Conservation (phyloP, 352 stramenopile species). For the Elongisporangium anandrum region DNA sequence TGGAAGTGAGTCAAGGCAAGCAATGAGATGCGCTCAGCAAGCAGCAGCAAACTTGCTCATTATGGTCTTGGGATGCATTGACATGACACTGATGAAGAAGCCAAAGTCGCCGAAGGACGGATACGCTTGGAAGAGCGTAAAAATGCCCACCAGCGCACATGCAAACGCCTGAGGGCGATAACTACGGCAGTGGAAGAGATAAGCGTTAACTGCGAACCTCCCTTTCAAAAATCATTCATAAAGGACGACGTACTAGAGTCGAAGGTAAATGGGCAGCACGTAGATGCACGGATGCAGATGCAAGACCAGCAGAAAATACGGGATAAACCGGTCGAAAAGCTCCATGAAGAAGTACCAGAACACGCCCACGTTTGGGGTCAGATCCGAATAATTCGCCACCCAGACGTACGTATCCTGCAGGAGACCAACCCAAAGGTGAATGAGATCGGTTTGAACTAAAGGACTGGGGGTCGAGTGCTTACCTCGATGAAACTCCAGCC, state of each 20-base stretch:
- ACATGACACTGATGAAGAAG: conserved; percentile 63
- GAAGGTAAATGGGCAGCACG: conserved; percentile 70
- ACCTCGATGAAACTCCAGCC: conserved; percentile 67
- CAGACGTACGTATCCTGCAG: conserved; percentile 75
- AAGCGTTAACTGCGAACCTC: neutral
- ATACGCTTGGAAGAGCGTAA: conserved; percentile 78
- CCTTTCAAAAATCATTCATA: neutral
- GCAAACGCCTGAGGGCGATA: conserved; percentile 68
- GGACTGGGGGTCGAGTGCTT: neutral
- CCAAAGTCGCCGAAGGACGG: conserved; percentile 75
- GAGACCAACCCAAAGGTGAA: neutral
- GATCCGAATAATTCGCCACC: conserved; percentile 71
- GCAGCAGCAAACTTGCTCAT: conserved; percentile 53
- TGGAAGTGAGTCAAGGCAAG: neutral
- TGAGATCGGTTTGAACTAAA: neutral
- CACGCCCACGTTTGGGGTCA: conserved; percentile 82
- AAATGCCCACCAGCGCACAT: conserved; percentile 61
- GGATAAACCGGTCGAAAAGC: conserved; percentile 83
- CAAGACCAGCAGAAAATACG: conserved; percentile 80
- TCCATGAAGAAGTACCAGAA: conserved; percentile 91
- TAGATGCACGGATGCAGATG: conserved; percentile 82
- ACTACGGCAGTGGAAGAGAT: conserved; percentile 17
- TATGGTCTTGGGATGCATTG: conserved; percentile 75
- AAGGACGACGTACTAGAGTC: conserved; percentile 44
- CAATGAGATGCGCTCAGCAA: neutral